These are phyloP conservation scores for Hydnum rufescens DNA, from an alignment of 768 basidiomycete genomes.

Conservation along the genomic window DNA sequence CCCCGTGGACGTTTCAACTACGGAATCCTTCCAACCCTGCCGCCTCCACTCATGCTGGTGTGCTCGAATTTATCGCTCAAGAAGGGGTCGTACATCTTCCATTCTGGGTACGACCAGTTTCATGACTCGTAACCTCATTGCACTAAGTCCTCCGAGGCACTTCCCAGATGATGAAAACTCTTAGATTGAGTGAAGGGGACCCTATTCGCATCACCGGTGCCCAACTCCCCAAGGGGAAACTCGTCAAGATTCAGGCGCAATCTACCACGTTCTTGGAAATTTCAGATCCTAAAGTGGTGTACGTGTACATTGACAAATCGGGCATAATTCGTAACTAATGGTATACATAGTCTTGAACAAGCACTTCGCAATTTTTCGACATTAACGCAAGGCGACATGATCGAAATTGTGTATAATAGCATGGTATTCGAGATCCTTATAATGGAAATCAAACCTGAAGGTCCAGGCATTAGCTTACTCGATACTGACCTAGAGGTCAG, in stretches of 20 bases:
- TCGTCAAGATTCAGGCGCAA: slow-evolving; percentile 95
- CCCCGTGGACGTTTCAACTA: slow-evolving; percentile 92
- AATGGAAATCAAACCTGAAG: slow-evolving; percentile 81
- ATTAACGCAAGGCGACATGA: slow-evolving; percentile 87
- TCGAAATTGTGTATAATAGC: slow-evolving; percentile 94
- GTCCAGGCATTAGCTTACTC: slow-evolving; percentile 69
- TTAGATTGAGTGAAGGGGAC: slow-evolving; percentile 86
- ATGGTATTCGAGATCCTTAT: slow-evolving; percentile 90
- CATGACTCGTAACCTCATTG: not conserved
- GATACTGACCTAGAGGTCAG: slow-evolving; percentile 79
- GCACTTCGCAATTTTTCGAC: slow-evolving; percentile 83
- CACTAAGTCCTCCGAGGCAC: not conserved
- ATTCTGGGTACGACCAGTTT: slow-evolving; percentile 44
- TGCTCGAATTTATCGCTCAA: slow-evolving; percentile 95
- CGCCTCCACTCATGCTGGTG: slow-evolving; percentile 85
- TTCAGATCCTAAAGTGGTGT: slow-evolving; percentile 96
- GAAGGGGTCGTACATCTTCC: slow-evolving; percentile 92
- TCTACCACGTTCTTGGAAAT: slow-evolving; percentile 89
- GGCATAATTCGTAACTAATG: not conserved
- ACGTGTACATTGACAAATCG: slow-evolving; percentile 19
- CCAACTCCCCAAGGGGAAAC: slow-evolving; percentile 76
- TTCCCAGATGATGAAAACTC: slow-evolving; percentile 79
- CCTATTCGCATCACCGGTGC: slow-evolving; percentile 81
- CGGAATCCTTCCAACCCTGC: slow-evolving; percentile 73
- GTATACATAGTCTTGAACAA: slow-evolving; percentile 57